phyloP scores from a whole-genome alignment of 1,284 basidiomycete species.

The Paramarasmius palmivorus region DNA sequence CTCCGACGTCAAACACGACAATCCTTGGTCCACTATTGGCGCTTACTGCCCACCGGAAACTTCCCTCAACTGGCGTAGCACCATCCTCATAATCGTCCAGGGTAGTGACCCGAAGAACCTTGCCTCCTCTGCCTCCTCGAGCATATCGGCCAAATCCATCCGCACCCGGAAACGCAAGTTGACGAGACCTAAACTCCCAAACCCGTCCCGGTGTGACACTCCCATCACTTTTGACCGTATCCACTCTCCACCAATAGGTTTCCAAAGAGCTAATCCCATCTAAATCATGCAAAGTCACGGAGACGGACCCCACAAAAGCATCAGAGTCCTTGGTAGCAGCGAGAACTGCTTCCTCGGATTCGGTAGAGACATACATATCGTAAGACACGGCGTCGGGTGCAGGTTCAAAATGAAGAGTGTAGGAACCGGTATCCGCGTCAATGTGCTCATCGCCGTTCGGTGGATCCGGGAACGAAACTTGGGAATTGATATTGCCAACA shows the following conservation, averaged over 20 bases:
- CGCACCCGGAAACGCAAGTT: slow-evolving; percentile 12
- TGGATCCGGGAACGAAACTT: slow-evolving; percentile 5
- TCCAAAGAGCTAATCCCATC: neutral
- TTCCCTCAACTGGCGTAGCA: too few species aligned
- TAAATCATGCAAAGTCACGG: neutral
- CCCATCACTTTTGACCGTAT: neutral
- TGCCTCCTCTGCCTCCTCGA: slow-evolving; percentile 5
- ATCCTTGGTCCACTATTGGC: slow-evolving; percentile 4
- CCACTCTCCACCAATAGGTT: slow-evolving; percentile 9
- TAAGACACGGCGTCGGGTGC: neutral
- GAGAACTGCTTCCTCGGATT: neutral
- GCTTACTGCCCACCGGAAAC: neutral
- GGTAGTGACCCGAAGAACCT: slow-evolving; percentile 9
- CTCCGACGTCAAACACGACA: slow-evolving; percentile 13
- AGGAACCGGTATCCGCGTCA: neutral
- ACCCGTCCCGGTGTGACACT: neutral
- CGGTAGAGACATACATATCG: slow-evolving; percentile 1
- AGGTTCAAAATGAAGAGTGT: neutral
- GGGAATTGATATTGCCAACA: neutral
- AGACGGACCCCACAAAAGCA: neutral
- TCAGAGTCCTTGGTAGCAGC: neutral
- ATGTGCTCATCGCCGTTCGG: slow-evolving; percentile 3
- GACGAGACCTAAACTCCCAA: slow-evolving; percentile 7
- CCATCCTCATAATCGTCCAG: slow-evolving; percentile 6
- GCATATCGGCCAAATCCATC: slow-evolving; percentile 12